Base-by-base conservation (phyloP, 176 grass and related monocot species). In the Aegilops sharonensis region DNA sequence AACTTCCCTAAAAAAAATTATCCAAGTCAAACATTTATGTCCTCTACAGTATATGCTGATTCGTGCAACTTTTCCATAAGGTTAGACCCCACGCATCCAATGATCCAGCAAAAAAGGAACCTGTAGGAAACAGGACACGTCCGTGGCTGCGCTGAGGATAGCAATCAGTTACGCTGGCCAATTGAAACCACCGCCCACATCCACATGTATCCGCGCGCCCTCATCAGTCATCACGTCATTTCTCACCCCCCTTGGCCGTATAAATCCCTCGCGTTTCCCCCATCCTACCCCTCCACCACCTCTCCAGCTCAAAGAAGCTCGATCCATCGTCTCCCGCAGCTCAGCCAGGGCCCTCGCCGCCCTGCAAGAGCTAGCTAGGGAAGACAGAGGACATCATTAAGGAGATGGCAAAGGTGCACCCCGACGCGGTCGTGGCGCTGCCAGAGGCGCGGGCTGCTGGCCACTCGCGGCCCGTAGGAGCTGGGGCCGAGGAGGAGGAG, bases 341-440 rank as follows among this genome's bases (percentile, higher is more conserved):
- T 76, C 73, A 52, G 7, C 11, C 6, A 32, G 8, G 73, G 45
- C 73, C 25, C 73, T 76, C 73, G 47, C 73, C 45, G 73, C 43
- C 47, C 73, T 31, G 45, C 27, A 11, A 76, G 72, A 48, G 72
- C 71, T 15, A 47, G 73, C 73, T 4, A 32, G 45, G 73, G 73
- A 32, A 52, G 9, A 20, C 13, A 54, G 43, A 18, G 73, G 12
- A 32, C 14, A 8, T 9, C 60, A 2, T 59, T 59, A 29, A 40
- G 50, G 2, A 29, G 32, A 91, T 83, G 85, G 66, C 85, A 2
- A 94, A 94, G 87, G 90, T 94, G 62, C 87, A 90, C 50, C 93
- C 93, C 4, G 88, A 92, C 79, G 36, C 39, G 31, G 37, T 32
- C 31, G 50, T 29, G 72, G 23, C 42, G 40, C 40, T 18, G 30